Percentiles rank a stretch among this genome's conserved stretches.
Evolutionary conservation across 306 rosid genomes (phyloP).

Genomic region (Macrotyloma uniflorum): DNA sequence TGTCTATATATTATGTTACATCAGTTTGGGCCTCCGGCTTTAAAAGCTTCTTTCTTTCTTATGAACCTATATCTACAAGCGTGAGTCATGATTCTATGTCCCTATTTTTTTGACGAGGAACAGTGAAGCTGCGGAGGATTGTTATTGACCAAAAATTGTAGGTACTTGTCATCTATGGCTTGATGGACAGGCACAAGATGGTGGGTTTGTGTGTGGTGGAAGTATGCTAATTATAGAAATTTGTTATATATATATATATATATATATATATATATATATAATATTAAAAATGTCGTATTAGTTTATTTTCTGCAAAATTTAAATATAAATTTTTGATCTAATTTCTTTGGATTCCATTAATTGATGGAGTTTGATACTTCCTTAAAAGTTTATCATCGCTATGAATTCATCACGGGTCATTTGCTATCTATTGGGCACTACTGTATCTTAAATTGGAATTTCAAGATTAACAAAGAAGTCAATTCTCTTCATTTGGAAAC

Average conservation of each 20-base stretch:
- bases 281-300: too few species aligned
- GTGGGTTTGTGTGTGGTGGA: background rate
- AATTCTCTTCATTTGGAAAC: too few species aligned
- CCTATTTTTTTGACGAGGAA: background rate
- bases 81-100: background rate
- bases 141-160: background rate
- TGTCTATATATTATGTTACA: background rate
- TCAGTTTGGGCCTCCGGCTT: background rate
- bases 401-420: too few species aligned
- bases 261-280: too few species aligned
- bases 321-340: too few species aligned
- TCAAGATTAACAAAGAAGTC: too few species aligned
- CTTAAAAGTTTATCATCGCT: too few species aligned
- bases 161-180: background rate
- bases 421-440: too few species aligned
- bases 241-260: background rate
- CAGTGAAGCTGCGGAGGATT: background rate
- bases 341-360: too few species aligned
- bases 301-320: too few species aligned
- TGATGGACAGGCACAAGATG: background rate
- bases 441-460: too few species aligned
- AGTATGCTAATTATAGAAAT: conserved; percentile 1
- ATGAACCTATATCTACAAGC: background rate
- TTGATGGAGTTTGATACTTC: too few species aligned
- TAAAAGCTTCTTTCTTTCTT: background rate